Evolutionary conservation across 2,329 filamentous ascomycete species (phyloP).

Genomic region (Aspergillus eucalypticola): DNA sequence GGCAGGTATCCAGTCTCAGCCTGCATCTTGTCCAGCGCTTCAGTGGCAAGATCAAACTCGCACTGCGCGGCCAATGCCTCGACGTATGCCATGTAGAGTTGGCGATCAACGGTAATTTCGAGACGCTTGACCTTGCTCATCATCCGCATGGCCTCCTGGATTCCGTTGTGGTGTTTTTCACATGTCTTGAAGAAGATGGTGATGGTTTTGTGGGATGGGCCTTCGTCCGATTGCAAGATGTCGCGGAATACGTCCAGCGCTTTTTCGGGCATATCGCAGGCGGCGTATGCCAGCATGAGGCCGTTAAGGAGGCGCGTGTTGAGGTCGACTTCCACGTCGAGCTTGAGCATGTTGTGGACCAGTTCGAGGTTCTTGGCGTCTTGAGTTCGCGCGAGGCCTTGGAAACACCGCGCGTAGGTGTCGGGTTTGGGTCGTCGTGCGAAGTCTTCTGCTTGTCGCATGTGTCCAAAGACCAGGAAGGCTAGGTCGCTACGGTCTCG

Average conservation of each 20-base stretch:
- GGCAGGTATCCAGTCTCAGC: constrained; percentile 66
- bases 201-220: constrained; percentile 78
- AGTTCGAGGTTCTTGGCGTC: constrained; percentile 68
- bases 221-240: constrained; percentile 80
- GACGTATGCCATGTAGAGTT: constrained; percentile 74
- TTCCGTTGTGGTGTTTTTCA: constrained; percentile 55
- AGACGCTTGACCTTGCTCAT: constrained; percentile 62
- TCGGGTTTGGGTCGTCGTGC: constrained; percentile 67
- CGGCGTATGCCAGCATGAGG: constrained; percentile 81
- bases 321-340: constrained; percentile 78
- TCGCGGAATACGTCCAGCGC: constrained; percentile 81
- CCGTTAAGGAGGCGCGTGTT: constrained; percentile 78
- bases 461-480: constrained; percentile 83
- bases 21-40: constrained; percentile 67
- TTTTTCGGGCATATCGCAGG: constrained; percentile 64
- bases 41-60: constrained; percentile 66
- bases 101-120: constrained; percentile 74
- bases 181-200: constrained; percentile 79
- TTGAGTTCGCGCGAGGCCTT: constrained; percentile 65
- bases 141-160: constrained; percentile 54
- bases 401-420: constrained; percentile 76
- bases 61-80: constrained; percentile 74
- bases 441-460: constrained; percentile 73
- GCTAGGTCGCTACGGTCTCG: constrained; percentile 81
- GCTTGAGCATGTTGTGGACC: constrained; percentile 90